phyloP scores from a whole-genome alignment of 495 filamentous ascomycete species.

The Jackrogersella multiformis region DNA sequence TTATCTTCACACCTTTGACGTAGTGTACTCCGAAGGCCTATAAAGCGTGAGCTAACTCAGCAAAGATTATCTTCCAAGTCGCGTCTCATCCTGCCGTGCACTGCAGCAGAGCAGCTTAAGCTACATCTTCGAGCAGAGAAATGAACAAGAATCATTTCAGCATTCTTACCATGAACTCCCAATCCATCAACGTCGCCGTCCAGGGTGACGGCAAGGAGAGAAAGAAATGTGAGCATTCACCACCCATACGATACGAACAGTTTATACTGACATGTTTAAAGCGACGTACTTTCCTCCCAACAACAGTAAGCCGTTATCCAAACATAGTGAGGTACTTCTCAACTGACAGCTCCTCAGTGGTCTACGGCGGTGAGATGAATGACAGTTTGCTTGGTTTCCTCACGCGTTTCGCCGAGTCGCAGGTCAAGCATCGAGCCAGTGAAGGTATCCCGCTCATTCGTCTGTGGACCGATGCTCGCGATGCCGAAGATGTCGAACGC shows the following conservation, averaged over 20 bases:
- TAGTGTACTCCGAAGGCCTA: too few relatives aligned
- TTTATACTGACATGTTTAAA: constrained; percentile 13
- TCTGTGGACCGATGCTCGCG: constrained; percentile 17
- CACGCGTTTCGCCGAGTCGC: not conserved
- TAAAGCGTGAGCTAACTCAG: not conserved
- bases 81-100: not conserved
- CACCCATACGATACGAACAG: not conserved
- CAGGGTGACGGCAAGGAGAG: not conserved
- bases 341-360: constrained; percentile 1
- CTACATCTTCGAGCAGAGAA: not conserved
- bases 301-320: not conserved
- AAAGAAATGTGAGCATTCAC: constrained; percentile 10
- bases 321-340: not conserved
- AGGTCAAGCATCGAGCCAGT: not conserved
- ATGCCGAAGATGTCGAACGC: not conserved
- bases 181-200: not conserved
- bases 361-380: not conserved
- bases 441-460: not conserved
- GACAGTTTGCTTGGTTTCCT: not conserved
- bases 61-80: not conserved
- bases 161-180: not conserved
- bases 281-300: constrained; percentile 16
- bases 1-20: too few relatives aligned
- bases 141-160: not conserved
- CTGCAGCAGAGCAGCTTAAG: not conserved